Percentiles rank a stretch among this genome's conserved stretches.
phyloP scores from a whole-genome alignment of 1,139 yeast genomes.

The Protomyces inouyei region DNA sequence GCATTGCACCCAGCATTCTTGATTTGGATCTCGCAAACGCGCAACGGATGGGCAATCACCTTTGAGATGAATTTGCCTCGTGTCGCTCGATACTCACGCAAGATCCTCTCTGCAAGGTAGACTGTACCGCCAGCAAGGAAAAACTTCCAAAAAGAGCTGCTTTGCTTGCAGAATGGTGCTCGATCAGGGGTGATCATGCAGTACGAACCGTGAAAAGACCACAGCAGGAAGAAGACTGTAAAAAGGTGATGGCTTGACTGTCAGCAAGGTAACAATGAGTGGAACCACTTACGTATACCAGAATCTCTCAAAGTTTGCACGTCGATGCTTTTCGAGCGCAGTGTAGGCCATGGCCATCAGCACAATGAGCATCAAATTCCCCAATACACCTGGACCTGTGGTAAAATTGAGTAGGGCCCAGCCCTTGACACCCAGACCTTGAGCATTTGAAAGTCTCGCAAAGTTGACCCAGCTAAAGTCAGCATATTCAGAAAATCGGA shows the following conservation, averaged over 20 bases:
- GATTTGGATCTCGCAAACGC: conserved; percentile 27
- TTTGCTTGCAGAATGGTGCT: conserved; percentile 16
- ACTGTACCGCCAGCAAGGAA: conserved; percentile 22
- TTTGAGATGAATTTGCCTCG: conserved; percentile 19
- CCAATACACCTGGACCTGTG: conserved; percentile 25
- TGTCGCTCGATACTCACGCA: conserved; percentile 15
- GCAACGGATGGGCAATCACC: conserved; percentile 24
- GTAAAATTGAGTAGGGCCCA: conserved; percentile 15
- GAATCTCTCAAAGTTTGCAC: conserved; percentile 20
- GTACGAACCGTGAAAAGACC: conserved; percentile 25
- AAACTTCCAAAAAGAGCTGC: conserved; percentile 19
- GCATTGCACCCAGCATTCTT: conserved; percentile 10
- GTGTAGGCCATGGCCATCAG: conserved; percentile 15
- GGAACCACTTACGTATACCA: conserved; percentile 5
- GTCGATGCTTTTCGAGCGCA: conserved; percentile 19
- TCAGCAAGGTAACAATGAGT: background rate
- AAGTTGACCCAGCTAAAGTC: conserved; percentile 23
- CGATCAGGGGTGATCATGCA: conserved; percentile 28
- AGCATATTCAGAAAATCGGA: background rate
- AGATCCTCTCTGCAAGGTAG: conserved; percentile 19
- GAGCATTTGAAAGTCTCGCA: conserved; percentile 3
- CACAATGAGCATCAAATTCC: conserved; percentile 18
- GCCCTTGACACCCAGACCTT: conserved; percentile 16
- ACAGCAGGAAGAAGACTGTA: conserved; percentile 20
- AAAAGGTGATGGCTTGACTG: conserved; percentile 15